phyloP scores from a whole-genome alignment of 345 rosid species.

The Kernera saxatilis region DNA sequence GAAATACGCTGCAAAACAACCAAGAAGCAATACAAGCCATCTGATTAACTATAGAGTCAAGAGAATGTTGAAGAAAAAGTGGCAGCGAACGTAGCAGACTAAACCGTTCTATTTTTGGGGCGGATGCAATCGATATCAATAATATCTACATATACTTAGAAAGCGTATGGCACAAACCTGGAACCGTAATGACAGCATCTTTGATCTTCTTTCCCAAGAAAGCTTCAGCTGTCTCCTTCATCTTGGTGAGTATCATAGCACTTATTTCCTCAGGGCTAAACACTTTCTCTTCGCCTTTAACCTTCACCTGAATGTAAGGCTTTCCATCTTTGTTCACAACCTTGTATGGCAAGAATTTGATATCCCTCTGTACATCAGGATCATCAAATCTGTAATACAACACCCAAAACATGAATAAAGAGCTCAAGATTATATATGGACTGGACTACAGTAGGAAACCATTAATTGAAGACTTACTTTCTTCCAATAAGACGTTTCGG shows the following conservation, averaged over 20 bases:
- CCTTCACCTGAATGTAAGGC: slow-evolving; percentile 30
- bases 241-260: slow-evolving; percentile 51
- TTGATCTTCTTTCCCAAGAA: slow-evolving; percentile 47
- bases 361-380: slow-evolving; percentile 48
- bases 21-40: neutral
- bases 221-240: slow-evolving; percentile 60
- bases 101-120: neutral
- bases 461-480: slow-evolving; percentile 7
- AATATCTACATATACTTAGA: neutral
- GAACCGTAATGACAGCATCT: slow-evolving; percentile 58
- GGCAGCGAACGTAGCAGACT: too few relatives aligned
- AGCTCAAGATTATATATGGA: neutral
- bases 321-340: slow-evolving; percentile 39
- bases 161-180: slow-evolving; percentile 18
- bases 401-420: neutral
- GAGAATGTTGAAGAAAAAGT: too few relatives aligned
- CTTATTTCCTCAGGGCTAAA: slow-evolving; percentile 67
- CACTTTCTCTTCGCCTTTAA: slow-evolving; percentile 46
- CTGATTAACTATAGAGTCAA: neutral
- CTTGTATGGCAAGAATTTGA: slow-evolving; percentile 52
- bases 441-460: neutral
- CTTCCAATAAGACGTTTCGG: slow-evolving; percentile 58
- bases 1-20: slow-evolving; percentile 33
- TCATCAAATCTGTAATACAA: slow-evolving; percentile 29
- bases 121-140: neutral